These are phyloP conservation scores for Aspergillus luchuensis DNA, from an alignment of 2,329 filamentous ascomycete species.

Conservation along the genomic window DNA sequence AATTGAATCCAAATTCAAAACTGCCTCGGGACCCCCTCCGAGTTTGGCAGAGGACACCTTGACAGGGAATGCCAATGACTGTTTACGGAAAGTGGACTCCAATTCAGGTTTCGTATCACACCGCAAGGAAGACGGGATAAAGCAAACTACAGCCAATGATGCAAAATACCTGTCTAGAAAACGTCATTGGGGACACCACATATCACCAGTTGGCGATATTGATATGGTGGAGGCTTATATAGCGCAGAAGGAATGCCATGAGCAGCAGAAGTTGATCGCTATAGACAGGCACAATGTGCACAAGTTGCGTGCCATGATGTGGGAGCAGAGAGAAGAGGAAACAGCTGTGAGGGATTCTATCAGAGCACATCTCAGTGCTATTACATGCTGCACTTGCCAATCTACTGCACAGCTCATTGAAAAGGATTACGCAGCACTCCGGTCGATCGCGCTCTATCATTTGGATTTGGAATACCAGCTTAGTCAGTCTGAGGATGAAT, in stretches of 20 bases:
- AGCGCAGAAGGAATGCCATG: neutral
- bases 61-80: neutral
- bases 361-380: slow-evolving; percentile 25
- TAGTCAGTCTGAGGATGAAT: slow-evolving; percentile 28
- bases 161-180: neutral
- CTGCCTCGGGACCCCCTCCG: neutral
- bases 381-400: neutral
- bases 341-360: slow-evolving; percentile 20
- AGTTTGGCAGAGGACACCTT: neutral
- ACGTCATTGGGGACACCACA: neutral
- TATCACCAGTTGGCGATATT: neutral
- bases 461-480: slow-evolving; percentile 28
- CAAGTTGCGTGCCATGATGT: slow-evolving; percentile 26
- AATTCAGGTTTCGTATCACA: neutral
- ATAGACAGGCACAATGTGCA: slow-evolving; percentile 23
- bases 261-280: slow-evolving; percentile 21
- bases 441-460: slow-evolving; percentile 25
- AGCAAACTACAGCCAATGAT: neutral
- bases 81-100: no score
- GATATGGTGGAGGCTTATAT: neutral
- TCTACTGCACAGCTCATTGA: slow-evolving; percentile 7
- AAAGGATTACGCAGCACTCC: slow-evolving; percentile 23
- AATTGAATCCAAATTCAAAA: neutral
- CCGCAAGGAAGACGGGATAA: neutral
- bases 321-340: slow-evolving; percentile 30